Evolutionary conservation across 2,329 filamentous ascomycete species (phyloP).

Genomic region (Penicillium sp.): DNA sequence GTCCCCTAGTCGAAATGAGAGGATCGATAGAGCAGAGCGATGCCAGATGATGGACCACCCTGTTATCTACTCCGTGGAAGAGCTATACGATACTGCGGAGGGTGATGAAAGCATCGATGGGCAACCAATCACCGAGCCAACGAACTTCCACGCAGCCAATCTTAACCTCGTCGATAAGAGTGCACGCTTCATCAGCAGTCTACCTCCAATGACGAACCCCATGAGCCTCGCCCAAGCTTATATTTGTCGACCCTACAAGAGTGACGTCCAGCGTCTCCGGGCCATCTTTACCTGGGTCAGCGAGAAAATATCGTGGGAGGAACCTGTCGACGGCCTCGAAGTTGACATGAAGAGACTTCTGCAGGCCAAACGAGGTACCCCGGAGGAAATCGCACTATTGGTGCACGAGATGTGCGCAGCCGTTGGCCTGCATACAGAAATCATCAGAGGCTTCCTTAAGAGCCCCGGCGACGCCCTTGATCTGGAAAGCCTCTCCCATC

Average conservation of each 20-base stretch:
- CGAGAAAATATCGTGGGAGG: conserved; percentile 93
- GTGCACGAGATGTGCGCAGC: conserved; percentile 90
- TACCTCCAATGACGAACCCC: conserved; percentile 74
- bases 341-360: conserved; percentile 76
- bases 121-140: conserved; percentile 68
- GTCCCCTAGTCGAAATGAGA: conserved; percentile 80
- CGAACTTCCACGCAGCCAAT: conserved; percentile 71
- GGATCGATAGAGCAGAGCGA: conserved; percentile 71
- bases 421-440: conserved; percentile 76
- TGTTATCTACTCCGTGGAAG: conserved; percentile 79
- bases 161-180: conserved; percentile 89
- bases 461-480: conserved; percentile 75
- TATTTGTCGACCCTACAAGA: conserved; percentile 85
- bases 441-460: conserved; percentile 85
- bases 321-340: conserved; percentile 72
- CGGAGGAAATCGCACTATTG: conserved; percentile 78
- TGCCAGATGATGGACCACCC: conserved; percentile 92
- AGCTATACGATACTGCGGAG: conserved; percentile 72
- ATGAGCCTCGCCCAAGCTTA: conserved; percentile 79
- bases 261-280: conserved; percentile 81
- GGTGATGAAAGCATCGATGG: conserved; percentile 86
- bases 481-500: conserved; percentile 67
- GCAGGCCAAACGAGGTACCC: conserved; percentile 70
- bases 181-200: conserved; percentile 74
- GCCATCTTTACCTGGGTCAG: conserved; percentile 96